These are phyloP conservation scores for Trametes pubescens DNA, from an alignment of 1,284 basidiomycete genomes.

Conservation along the genomic window DNA sequence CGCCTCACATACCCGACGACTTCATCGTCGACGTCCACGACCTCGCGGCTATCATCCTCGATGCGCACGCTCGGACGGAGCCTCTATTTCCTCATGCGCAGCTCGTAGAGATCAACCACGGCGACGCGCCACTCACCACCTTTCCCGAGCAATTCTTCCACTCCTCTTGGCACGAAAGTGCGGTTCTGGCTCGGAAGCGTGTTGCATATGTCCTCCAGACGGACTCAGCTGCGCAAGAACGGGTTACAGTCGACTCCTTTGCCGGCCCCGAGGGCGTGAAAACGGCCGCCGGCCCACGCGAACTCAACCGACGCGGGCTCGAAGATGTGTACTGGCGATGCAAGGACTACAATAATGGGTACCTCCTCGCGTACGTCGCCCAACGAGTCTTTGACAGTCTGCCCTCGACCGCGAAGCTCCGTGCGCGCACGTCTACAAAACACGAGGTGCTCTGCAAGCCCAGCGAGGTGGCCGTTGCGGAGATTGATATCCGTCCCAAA, in stretches of 20 bases:
- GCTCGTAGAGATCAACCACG: constrained; percentile 33
- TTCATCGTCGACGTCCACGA: constrained; percentile 37
- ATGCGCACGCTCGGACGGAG: constrained; percentile 28
- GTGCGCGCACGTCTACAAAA: constrained; percentile 32
- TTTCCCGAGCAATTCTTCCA: constrained; percentile 30
- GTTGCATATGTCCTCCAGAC: constrained; percentile 33
- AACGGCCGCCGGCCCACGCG: constrained; percentile 16
- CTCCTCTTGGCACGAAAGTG: constrained; percentile 20
- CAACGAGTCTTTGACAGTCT: constrained; percentile 34
- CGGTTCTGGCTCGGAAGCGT: constrained; percentile 11
- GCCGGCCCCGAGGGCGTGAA: constrained; percentile 28
- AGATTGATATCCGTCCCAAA: constrained; percentile 30
- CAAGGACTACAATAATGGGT: constrained; percentile 35
- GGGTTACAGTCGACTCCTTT: constrained; percentile 28
- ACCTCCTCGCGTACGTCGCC: constrained; percentile 33
- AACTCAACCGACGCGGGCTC: constrained; percentile 31
- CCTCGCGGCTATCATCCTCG: constrained; percentile 32
- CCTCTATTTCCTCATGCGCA: constrained; percentile 28
- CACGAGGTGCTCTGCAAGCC: constrained; percentile 32
- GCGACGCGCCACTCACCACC: constrained; percentile 20
- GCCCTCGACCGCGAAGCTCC: constrained; percentile 31
- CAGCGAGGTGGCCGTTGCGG: constrained; percentile 29
- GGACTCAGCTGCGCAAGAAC: constrained; percentile 9
- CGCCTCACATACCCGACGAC: constrained; percentile 9
- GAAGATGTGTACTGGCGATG: constrained; percentile 38